Evolutionary conservation across 306 rosid species (phyloP), one percentile per base, ranked within the genome.

Genomic region (Phaseolus lunatus): DNA sequence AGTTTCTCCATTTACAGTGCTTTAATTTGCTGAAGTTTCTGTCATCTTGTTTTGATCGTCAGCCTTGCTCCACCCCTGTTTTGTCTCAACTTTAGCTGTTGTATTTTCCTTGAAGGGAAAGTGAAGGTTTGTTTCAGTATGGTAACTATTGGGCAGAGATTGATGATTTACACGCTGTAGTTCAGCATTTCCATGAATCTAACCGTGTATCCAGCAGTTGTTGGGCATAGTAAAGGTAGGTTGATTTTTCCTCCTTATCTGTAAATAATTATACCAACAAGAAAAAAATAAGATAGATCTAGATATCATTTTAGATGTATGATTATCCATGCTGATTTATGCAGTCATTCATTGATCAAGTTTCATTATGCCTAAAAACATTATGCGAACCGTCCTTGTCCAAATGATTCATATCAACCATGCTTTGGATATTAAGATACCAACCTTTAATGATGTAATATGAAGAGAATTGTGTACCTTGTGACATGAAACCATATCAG

Each of bases 191-290:
- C 84, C 50, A 39, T 45, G 81, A 77, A 45, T 82, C 85, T 73
- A 87, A 85, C 50, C 90, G 85, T 45, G 69, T 19, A 20, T 59
- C 90, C 22, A 83, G 89, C 83, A 72, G 85, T 88, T 81, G 77
- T 91, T 73, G 98, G 98, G 72, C 97, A 91, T 49, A 91, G 97
- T 78, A 88, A 90, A 90, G 97, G 98, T 88, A 67, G 35, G 56
- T 14, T 70, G 76, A 72, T 53, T 66, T 59, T 44, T 81, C 78
- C 16, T 44, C 16, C 49, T 41, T 65, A 72, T 75, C 29, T 26
- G 39, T 26, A 23, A 61, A 35, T 76, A 20, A 19, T 54, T 66
- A n/a, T 31, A 31, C 43, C 6, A 11, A 26, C 27, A 68, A 53
- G 22, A 43, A 44, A 15, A 7, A 39, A 62, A 31, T 27, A 54